phyloP scores from a whole-genome alignment of 208 protist genomes.

The Tritrichomonas foetus region DNA sequence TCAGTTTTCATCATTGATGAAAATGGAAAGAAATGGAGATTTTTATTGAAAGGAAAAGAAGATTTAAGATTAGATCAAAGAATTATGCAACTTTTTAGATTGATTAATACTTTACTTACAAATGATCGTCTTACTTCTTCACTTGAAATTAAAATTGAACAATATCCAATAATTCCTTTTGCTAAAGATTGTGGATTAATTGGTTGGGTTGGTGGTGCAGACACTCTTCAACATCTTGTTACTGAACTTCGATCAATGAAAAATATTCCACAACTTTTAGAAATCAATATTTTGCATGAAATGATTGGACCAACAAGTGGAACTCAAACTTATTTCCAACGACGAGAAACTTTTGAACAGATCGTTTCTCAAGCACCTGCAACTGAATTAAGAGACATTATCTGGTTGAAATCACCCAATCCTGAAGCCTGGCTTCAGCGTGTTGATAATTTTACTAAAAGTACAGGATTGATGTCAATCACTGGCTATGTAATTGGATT shows the following conservation, averaged over 20 bases:
- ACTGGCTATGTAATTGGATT: neutral
- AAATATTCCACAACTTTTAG: neutral
- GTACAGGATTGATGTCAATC: neutral
- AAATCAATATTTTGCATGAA: neutral
- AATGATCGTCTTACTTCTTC: neutral
- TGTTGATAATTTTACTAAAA: neutral
- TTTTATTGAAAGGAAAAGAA: conserved; percentile 37
- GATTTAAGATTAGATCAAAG: neutral
- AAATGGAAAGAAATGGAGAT: neutral
- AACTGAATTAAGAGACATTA: neutral
- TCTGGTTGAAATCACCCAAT: neutral
- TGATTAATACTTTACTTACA: neutral
- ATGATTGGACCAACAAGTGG: neutral
- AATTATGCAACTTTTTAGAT: conserved; percentile 4
- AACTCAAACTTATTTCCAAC: neutral
- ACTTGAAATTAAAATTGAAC: neutral
- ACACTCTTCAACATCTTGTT: neutral
- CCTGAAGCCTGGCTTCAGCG: neutral
- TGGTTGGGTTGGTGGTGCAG: neutral
- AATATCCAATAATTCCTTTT: neutral
- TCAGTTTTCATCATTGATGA: neutral
- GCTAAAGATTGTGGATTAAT: neutral
- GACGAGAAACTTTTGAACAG: neutral
- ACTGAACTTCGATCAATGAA: neutral
- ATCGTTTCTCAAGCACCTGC: neutral